phyloP scores from a whole-genome alignment of 495 filamentous ascomycete genomes.

The Aspergillus cavernicola region DNA sequence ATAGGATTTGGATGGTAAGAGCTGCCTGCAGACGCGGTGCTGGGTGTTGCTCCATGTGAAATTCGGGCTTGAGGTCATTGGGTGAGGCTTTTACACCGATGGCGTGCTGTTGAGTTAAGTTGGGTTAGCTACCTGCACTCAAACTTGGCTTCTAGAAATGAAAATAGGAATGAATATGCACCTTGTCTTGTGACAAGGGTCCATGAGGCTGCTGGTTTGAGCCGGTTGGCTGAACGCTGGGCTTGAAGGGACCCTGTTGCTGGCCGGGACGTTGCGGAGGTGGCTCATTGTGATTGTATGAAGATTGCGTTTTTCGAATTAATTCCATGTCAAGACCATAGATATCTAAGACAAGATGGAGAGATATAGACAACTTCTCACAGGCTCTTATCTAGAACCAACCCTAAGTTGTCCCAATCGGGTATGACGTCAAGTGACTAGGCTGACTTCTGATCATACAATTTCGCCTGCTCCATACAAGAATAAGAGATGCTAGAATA shows the following conservation, averaged over 20 bases:
- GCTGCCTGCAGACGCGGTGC: slow-evolving; percentile 59
- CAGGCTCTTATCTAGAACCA: neutral
- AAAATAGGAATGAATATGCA: slow-evolving; percentile 1
- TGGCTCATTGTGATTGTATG: slow-evolving; percentile 47
- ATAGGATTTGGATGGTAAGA: slow-evolving; percentile 57
- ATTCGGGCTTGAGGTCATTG: slow-evolving; percentile 59
- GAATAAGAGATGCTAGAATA: too few relatives aligned
- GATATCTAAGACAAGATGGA: too few relatives aligned
- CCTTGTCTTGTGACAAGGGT: neutral
- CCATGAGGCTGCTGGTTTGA: slow-evolving; percentile 1
- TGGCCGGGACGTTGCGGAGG: slow-evolving; percentile 46
- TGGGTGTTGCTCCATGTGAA: slow-evolving; percentile 58
- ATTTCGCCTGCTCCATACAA: too few relatives aligned
- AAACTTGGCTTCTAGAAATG: too few relatives aligned
- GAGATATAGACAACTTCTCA: too few relatives aligned
- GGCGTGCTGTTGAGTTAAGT: slow-evolving; percentile 55
- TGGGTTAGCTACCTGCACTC: too few relatives aligned
- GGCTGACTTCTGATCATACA: slow-evolving; percentile 23
- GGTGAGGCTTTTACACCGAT: slow-evolving; percentile 56
- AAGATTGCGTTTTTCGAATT: neutral
- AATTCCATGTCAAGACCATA: too few relatives aligned
- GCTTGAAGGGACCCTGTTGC: slow-evolving; percentile 56
- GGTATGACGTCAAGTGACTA: slow-evolving; percentile 24
- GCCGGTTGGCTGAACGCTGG: slow-evolving; percentile 12
- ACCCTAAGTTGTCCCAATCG: slow-evolving; percentile 1